Conservation (phyloP, 768 basidiomycete species). For the Trametes cubensis region DNA sequence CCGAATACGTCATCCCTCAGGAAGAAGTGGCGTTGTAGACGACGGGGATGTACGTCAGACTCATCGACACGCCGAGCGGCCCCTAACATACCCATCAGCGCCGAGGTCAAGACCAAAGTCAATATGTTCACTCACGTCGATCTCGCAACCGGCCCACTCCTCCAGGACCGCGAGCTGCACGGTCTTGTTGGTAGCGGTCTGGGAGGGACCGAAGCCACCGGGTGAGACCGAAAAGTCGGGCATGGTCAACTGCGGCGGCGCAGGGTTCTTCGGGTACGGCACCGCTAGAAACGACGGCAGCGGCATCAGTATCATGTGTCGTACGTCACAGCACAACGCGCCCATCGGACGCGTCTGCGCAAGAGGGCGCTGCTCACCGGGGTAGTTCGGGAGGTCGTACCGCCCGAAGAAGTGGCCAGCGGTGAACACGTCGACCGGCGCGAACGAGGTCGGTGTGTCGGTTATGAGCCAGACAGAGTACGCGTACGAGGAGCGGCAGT, state of each 20-base stretch:
- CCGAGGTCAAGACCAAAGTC: background rate
- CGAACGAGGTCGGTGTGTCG: conserved; percentile 31
- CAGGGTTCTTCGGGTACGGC: conserved; percentile 42
- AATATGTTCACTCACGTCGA: conserved; percentile 14
- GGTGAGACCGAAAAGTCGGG: conserved; percentile 47
- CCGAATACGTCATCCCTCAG: background rate
- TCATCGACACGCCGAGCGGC: conserved; percentile 27
- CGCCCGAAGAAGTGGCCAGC: conserved; percentile 49
- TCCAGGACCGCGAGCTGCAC: conserved; percentile 45
- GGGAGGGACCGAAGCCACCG: conserved; percentile 44
- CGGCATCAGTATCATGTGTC: background rate
- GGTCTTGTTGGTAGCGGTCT: conserved; percentile 34
- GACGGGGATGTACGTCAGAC: conserved; percentile 25
- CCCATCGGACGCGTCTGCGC: background rate
- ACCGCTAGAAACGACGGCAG: conserved; percentile 37
- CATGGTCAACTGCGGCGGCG: conserved; percentile 45
- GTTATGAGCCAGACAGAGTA: conserved; percentile 47
- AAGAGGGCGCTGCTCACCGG: conserved; percentile 35
- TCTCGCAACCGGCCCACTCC: conserved; percentile 44
- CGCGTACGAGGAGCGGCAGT: conserved; percentile 45
- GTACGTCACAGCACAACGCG: background rate
- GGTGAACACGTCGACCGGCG: conserved; percentile 36
- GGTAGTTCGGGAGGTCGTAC: conserved; percentile 47
- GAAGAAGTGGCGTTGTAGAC: conserved; percentile 33
- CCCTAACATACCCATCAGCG: conserved; percentile 23